Conservation (phyloP, 2,329 filamentous ascomycete species). For the Xylaria sp. region DNA sequence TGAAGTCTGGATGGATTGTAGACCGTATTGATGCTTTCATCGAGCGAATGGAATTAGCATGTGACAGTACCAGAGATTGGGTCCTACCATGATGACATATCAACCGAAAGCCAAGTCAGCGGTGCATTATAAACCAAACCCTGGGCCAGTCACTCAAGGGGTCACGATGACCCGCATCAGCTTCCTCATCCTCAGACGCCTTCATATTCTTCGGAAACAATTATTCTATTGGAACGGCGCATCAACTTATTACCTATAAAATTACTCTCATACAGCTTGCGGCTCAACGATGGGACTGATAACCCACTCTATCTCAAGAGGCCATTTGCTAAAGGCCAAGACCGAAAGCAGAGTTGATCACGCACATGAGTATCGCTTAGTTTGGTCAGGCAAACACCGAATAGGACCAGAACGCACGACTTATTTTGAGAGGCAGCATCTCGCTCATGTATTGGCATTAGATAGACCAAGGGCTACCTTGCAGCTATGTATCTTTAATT, state of each 20-base stretch:
- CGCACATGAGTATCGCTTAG: not conserved
- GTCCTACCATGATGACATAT: conserved; percentile 40
- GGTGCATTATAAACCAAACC: not conserved
- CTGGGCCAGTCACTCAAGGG: not conserved
- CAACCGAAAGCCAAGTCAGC: not conserved
- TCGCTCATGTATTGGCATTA: conserved; percentile 4
- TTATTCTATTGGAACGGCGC: not conserved
- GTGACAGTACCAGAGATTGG: conserved; percentile 40
- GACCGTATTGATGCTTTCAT: conserved; percentile 47
- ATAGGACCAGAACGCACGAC: not conserved
- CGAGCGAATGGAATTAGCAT: conserved; percentile 44
- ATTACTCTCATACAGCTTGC: not conserved
- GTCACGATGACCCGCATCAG: not conserved
- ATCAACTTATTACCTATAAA: not conserved
- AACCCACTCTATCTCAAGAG: not conserved
- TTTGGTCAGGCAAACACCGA: not conserved
- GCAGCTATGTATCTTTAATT: conserved; percentile 9
- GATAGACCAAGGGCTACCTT: conserved; percentile 4
- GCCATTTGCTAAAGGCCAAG: not conserved
- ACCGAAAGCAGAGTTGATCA: not conserved
- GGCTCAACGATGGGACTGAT: not conserved
- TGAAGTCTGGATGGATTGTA: conserved; percentile 50
- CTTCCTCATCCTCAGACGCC: not conserved
- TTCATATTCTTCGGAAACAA: not conserved
- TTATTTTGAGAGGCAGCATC: not conserved